These are phyloP conservation scores for Pilatotrama ljubarskyi DNA, from an alignment of 768 basidiomycete species.

Conservation along the genomic window DNA sequence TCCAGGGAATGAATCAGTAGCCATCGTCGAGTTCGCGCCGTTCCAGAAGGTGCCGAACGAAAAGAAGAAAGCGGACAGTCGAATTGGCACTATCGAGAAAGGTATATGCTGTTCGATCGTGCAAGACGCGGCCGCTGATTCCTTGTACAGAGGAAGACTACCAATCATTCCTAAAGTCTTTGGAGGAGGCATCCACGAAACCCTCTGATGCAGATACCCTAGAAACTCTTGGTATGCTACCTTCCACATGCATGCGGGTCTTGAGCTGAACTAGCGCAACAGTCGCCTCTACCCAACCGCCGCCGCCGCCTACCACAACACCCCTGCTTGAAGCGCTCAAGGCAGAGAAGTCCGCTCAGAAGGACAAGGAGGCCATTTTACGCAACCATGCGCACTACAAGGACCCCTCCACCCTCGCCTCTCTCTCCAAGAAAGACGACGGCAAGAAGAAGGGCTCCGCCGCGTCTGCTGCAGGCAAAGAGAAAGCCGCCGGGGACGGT, in stretches of 20 bases:
- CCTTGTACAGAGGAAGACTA: conserved; percentile 72
- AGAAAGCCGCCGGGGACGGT: conserved; percentile 20
- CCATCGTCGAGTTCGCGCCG: conserved; percentile 92
- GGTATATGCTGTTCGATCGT: conserved; percentile 46
- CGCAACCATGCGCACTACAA: conserved; percentile 76
- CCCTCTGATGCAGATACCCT: conserved; percentile 59
- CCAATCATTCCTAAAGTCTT: conserved; percentile 74
- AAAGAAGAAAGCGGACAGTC: conserved; percentile 76
- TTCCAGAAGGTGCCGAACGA: conserved; percentile 80
- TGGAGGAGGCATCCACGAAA: conserved; percentile 52
- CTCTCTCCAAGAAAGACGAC: conserved; percentile 40
- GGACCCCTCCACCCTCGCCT: conserved; percentile 38
- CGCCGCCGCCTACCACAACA: conserved; percentile 73
- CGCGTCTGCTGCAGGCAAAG: conserved; percentile 15
- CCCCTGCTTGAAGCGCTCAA: conserved; percentile 93
- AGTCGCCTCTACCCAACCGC: conserved; percentile 68
- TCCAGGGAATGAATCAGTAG: conserved; percentile 82
- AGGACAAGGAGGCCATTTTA: conserved; percentile 71
- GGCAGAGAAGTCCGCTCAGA: conserved; percentile 68
- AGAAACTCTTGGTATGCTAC: conserved; percentile 57
- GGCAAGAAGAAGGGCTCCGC: conserved; percentile 37
- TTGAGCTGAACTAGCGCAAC: background rate
- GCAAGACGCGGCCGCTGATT: background rate
- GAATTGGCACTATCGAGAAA: conserved; percentile 88
- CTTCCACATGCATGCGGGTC: background rate